A percentile compares a stretch with the other conserved stretches of the same genome.
phyloP scores from a whole-genome alignment of 2,329 filamentous ascomycete genomes.

The Pseudogymnoascus sp. region DNA sequence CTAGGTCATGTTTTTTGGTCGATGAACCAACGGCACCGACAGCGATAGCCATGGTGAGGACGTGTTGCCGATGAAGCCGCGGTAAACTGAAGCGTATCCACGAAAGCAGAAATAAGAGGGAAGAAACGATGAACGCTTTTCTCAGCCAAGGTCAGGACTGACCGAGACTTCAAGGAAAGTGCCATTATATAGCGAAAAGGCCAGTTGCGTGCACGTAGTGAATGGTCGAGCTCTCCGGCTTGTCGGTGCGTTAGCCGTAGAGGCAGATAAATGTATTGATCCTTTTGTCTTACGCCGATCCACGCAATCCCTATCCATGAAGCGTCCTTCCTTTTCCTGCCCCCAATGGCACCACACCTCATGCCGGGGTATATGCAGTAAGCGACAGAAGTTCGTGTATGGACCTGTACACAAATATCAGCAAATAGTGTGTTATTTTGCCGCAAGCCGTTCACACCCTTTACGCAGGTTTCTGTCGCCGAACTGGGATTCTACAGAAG shows the following conservation, averaged over 20 bases:
- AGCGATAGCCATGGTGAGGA: not conserved
- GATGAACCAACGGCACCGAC: constrained; percentile 4
- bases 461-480: not conserved
- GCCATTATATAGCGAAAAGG: not conserved
- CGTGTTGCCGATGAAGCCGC: not conserved
- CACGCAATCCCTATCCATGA: not conserved
- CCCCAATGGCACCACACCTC: not conserved
- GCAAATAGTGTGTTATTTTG: not conserved
- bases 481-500: not conserved
- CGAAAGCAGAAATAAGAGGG: not conserved
- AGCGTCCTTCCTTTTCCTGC: not conserved
- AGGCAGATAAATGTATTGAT: not conserved
- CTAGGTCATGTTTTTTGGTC: constrained; percentile 29
- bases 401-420: not conserved
- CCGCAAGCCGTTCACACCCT: not conserved
- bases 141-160: not conserved
- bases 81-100: not conserved
- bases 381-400: not conserved
- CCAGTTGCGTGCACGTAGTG: not conserved
- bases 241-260: not conserved
- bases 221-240: not conserved
- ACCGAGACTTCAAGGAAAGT: not conserved
- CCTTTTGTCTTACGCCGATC: not conserved
- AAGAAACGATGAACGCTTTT: not conserved
- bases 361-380: not conserved